Evolutionary conservation across 768 basidiomycete genomes (phyloP).

Genomic region (Chalciporus chontae): DNA sequence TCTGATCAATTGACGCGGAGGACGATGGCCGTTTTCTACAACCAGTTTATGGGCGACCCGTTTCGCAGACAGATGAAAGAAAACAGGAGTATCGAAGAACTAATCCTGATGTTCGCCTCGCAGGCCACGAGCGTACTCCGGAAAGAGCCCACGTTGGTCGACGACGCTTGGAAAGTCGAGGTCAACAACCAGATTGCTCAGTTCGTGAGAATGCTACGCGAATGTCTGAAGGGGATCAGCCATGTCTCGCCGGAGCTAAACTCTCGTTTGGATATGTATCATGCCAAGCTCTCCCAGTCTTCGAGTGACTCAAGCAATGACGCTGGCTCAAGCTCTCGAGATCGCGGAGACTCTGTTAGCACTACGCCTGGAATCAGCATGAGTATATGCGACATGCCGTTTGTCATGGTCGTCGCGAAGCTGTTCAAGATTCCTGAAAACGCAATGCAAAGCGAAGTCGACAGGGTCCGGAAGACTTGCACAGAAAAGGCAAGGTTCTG

Average conservation of each 20-base stretch:
- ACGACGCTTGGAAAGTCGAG: slow-evolving; percentile 90
- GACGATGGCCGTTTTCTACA: slow-evolving; percentile 91
- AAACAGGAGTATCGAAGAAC: slow-evolving; percentile 94
- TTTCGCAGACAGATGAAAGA: slow-evolving; percentile 93
- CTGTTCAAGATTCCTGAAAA: slow-evolving; percentile 73
- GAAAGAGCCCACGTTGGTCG: slow-evolving; percentile 81
- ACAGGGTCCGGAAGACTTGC: slow-evolving; percentile 57
- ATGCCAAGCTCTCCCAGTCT: slow-evolving; percentile 67
- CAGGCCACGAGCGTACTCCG: slow-evolving; percentile 83
- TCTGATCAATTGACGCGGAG: slow-evolving; percentile 86
- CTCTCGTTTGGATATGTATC: slow-evolving; percentile 79
- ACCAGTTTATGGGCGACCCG: slow-evolving; percentile 78
- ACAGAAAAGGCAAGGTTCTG: slow-evolving; percentile 62
- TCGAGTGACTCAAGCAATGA: slow-evolving; percentile 67
- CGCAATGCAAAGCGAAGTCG: slow-evolving; percentile 71
- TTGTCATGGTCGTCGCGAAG: slow-evolving; percentile 64
- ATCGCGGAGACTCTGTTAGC: slow-evolving; percentile 48
- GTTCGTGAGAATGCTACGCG: slow-evolving; percentile 83
- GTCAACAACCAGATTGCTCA: slow-evolving; percentile 88
- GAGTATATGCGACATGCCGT: slow-evolving; percentile 70
- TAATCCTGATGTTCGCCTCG: slow-evolving; percentile 94
- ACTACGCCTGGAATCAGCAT: slow-evolving; percentile 36
- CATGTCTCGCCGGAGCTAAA: slow-evolving; percentile 84
- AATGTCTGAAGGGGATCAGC: slow-evolving; percentile 67
- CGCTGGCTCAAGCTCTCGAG: slow-evolving; percentile 54